These are phyloP conservation scores for Secale cereale DNA, from an alignment of 176 grass and related monocot species.

Conservation along the genomic window DNA sequence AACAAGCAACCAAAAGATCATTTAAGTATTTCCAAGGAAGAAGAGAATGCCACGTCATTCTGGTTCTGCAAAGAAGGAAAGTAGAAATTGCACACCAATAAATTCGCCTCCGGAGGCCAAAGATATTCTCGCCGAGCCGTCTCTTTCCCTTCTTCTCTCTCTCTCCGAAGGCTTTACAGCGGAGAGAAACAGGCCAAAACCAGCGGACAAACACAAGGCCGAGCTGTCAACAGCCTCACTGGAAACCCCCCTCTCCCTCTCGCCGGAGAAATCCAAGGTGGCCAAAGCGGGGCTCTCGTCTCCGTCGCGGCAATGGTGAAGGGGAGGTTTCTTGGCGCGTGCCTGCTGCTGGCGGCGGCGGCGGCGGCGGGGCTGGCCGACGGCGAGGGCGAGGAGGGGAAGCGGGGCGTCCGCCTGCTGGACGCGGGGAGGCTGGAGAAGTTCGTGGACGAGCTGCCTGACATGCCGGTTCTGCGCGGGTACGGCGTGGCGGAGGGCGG, in stretches of 20 bases:
- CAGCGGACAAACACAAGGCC: background rate
- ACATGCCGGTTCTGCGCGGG: slow-evolving; percentile 63
- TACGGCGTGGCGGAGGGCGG: slow-evolving; percentile 36
- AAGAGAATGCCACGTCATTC: slow-evolving; percentile 1
- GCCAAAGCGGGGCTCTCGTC: background rate
- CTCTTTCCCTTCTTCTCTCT: background rate
- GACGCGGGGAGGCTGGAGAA: slow-evolving; percentile 57
- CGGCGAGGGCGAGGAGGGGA: background rate
- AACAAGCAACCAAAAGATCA: background rate
- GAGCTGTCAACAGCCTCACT: background rate
- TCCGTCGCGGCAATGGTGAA: slow-evolving; percentile 32
- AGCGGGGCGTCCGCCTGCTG: background rate
- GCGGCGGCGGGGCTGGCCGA: background rate
- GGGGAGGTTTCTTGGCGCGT: slow-evolving; percentile 11
- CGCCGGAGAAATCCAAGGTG: background rate
- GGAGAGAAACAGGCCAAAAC: background rate
- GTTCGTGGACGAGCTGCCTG: slow-evolving; percentile 90
- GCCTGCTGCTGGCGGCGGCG: background rate
- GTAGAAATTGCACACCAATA: background rate
- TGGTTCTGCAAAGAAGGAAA: background rate
- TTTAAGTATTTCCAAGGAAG: background rate
- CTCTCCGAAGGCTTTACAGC: background rate
- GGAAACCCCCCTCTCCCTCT: background rate
- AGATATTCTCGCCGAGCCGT: too few relatives aligned
- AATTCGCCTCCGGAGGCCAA: background rate